Evolutionary conservation across 2,329 filamentous ascomycete species (phyloP), one percentile per base, ranked within the genome.

Genomic region (Epicoccum sorghinum): DNA sequence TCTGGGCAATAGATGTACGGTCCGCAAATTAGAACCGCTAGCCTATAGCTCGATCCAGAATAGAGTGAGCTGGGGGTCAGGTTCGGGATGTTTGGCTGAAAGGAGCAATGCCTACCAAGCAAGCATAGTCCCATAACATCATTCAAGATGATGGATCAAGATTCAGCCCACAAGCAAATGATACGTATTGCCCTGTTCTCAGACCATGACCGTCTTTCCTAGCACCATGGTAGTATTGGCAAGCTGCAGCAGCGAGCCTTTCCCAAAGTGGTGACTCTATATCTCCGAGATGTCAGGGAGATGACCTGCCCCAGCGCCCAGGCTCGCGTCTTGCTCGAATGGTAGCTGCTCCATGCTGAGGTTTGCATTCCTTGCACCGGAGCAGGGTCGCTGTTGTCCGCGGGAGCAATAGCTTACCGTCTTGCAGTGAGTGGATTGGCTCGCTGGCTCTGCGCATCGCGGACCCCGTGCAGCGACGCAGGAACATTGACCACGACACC

Each of bases 191-290:
- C 64, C 64, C 66, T 73, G 74, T 75, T 77, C 75, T 78, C 74
- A 78, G 75, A 70, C 76, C 74, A 75, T 71, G 70, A 56, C 70
- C 70, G 66, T 72, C 69, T 65, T 72, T 35, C 40, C 70, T 72
- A 75, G 73, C 73, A 75, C 72, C 69, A 75, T 69, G 71, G 74
- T 78, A 74, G 73, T 73, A 77, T 76, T 77, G 75, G 75, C 67
- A 74, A 74, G 75, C 75, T 78, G 77, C 77, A 78, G 75, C 68
- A 72, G 72, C 74, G 71, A 73, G 62, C 71, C 69, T 73, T 71
- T 70, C 75, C 74, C 63, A 72, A 78, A 72, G 59, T 60, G 70
- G 75, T 58, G 60, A 65, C 63, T 72, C 65, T 76, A 76, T 72
- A 72, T 74, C 70, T 71, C 72, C 72, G 71, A 67, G 52, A 73